Evolutionary conservation across 73 alveolate genomes (phyloP).

Genomic region (Paramecium pentaurelia): DNA sequence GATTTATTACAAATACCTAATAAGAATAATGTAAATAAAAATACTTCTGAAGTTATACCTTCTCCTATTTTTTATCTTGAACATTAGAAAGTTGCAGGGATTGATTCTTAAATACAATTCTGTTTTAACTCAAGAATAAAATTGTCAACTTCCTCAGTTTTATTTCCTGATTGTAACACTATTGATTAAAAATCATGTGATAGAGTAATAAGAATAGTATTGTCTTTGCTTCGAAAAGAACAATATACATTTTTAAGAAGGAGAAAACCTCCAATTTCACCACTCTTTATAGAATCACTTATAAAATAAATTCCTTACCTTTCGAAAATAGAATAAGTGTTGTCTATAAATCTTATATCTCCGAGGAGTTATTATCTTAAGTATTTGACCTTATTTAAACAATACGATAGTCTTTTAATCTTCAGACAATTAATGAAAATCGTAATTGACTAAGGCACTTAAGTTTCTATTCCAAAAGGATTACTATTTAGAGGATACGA

Average conservation of each 20-base stretch:
- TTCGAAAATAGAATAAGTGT: not conserved
- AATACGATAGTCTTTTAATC: not conserved
- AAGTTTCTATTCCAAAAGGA: not conserved
- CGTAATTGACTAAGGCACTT: not conserved
- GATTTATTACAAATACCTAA: not conserved
- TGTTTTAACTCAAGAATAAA: not conserved
- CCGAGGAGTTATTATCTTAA: not conserved
- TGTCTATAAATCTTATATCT: not conserved
- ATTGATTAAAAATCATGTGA: not conserved
- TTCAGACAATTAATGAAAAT: not conserved
- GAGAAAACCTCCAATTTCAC: not conserved
- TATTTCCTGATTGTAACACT: not conserved
- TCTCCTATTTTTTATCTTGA: not conserved
- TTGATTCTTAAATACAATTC: not conserved
- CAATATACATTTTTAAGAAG: not conserved
- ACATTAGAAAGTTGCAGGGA: not conserved
- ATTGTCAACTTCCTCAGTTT: not conserved
- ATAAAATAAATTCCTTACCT: not conserved
- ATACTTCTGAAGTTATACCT: not conserved
- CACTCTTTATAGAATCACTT: not conserved
- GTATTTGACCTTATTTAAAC: not conserved
- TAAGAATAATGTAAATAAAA: not conserved
- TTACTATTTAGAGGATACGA: not conserved
- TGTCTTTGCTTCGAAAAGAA: not conserved
- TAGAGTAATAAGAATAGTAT: not conserved